phyloP scores from a whole-genome alignment of 192 early-diverging fungal species.

The Umbelopsis sp. region DNA sequence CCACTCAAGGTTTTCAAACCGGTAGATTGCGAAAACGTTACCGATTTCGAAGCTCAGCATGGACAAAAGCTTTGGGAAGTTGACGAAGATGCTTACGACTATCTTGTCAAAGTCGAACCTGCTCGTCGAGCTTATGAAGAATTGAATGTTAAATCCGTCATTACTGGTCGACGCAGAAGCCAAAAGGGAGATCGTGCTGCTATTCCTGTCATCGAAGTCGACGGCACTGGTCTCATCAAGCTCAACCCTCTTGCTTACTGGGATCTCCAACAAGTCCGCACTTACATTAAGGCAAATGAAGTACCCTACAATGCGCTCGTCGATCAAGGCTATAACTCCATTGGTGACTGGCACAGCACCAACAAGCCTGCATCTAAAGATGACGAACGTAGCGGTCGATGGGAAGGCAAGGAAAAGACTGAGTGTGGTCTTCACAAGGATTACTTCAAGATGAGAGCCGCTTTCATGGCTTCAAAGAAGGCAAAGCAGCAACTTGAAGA shows the following conservation, averaged over 20 bases:
- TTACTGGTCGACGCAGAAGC: slow-evolving; percentile 87
- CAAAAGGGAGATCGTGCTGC: slow-evolving; percentile 82
- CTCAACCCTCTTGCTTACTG: slow-evolving; percentile 91
- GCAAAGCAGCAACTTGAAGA: slow-evolving; percentile 53
- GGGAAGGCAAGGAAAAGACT: slow-evolving; percentile 84
- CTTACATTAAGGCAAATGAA: slow-evolving; percentile 78
- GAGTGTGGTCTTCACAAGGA: slow-evolving; percentile 98
- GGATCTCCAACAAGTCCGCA: slow-evolving; percentile 89
- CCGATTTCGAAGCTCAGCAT: slow-evolving; percentile 71
- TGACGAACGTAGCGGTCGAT: slow-evolving; percentile 87
- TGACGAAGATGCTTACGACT: slow-evolving; percentile 84
- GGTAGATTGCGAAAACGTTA: slow-evolving; percentile 51
- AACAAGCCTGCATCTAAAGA: slow-evolving; percentile 61
- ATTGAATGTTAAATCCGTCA: slow-evolving; percentile 72
- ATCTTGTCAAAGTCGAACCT: slow-evolving; percentile 93
- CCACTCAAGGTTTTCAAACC: slow-evolving; percentile 79
- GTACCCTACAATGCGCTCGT: slow-evolving; percentile 91
- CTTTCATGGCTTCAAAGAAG: slow-evolving; percentile 77
- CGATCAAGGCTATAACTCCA: slow-evolving; percentile 88
- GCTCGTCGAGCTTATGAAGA: slow-evolving; percentile 83
- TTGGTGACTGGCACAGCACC: slow-evolving; percentile 95
- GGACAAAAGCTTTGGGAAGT: slow-evolving; percentile 85
- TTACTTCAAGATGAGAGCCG: slow-evolving; percentile 90
- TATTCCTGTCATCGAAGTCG: slow-evolving; percentile 83
- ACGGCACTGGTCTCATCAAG: slow-evolving; percentile 82